Conservation (phyloP, 75 land plant genomes). For the Cupressus sempervirens region DNA sequence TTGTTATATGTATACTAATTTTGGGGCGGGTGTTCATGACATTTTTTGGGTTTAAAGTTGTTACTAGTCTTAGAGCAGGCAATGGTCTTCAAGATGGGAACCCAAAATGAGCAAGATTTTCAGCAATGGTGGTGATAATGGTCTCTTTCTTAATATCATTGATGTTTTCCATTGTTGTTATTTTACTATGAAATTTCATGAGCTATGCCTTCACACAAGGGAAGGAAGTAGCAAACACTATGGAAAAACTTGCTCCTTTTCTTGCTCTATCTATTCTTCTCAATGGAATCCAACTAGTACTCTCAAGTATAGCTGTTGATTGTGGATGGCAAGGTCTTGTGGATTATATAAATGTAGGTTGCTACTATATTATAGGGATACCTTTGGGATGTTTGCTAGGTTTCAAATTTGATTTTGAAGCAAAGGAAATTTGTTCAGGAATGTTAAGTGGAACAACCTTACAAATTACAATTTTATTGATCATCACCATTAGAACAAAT, state of each 20-base stretch:
- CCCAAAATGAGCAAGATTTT: slow-evolving; percentile 47
- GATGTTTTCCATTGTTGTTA: slow-evolving; percentile 14
- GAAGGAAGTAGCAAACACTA: slow-evolving; percentile 28
- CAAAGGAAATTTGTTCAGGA: slow-evolving; percentile 50
- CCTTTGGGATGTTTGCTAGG: slow-evolving; percentile 62
- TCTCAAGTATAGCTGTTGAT: slow-evolving; percentile 78
- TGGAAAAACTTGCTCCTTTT: slow-evolving; percentile 46
- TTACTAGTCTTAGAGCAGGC: slow-evolving; percentile 57
- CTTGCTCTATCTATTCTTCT: slow-evolving; percentile 48
- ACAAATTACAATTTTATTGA: slow-evolving; percentile 32
- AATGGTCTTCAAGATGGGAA: slow-evolving; percentile 67
- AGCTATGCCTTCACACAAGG: slow-evolving; percentile 60
- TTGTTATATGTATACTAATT: slow-evolving; percentile 47
- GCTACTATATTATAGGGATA: slow-evolving; percentile 60
- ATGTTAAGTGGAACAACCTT: slow-evolving; percentile 40
- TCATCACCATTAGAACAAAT: slow-evolving; percentile 30
- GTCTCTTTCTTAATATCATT: slow-evolving; percentile 31
- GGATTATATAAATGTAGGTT: slow-evolving; percentile 52
- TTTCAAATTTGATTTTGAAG: slow-evolving; percentile 43
- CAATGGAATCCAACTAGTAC: slow-evolving; percentile 75
- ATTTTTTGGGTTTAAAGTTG: slow-evolving; percentile 69
- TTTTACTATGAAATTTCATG: slow-evolving; percentile 31
- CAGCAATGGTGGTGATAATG: slow-evolving; percentile 36
- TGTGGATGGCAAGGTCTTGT: slow-evolving; percentile 75
- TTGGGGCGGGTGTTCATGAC: slow-evolving; percentile 58